Evolutionary conservation across 495 filamentous ascomycete genomes (phyloP).

Genomic region (Neurospora sp.): DNA sequence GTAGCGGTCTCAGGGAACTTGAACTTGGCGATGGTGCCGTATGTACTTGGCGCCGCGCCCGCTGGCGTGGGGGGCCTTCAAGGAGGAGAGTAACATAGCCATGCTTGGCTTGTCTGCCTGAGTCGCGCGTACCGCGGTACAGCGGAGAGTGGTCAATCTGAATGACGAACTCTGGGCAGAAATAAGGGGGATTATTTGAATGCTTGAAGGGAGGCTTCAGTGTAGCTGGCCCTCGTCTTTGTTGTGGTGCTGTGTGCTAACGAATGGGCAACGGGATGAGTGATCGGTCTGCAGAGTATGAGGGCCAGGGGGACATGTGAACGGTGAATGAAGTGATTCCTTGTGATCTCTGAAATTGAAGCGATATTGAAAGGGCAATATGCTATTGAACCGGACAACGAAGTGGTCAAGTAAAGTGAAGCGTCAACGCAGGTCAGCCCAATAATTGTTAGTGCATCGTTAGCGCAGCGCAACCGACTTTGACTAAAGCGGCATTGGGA

Average conservation of each 20-base stretch:
- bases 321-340: neutral
- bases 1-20: neutral
- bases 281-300: neutral
- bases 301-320: neutral
- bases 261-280: neutral
- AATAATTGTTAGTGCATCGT: neutral
- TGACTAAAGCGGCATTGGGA: neutral
- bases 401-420: neutral
- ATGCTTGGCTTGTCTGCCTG: neutral
- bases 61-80: neutral
- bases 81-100: neutral
- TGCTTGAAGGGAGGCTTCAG: too few relatives aligned
- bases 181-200: neutral
- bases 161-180: neutral
- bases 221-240: too few relatives aligned
- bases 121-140: neutral
- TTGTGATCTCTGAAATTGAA: neutral
- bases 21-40: neutral
- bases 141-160: neutral
- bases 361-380: neutral
- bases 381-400: neutral
- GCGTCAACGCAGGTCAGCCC: neutral
- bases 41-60: neutral
- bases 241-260: neutral
- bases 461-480: neutral